Conservation (phyloP, 2,329 filamentous ascomycete species). For the Gaeumannomyces tritici region DNA sequence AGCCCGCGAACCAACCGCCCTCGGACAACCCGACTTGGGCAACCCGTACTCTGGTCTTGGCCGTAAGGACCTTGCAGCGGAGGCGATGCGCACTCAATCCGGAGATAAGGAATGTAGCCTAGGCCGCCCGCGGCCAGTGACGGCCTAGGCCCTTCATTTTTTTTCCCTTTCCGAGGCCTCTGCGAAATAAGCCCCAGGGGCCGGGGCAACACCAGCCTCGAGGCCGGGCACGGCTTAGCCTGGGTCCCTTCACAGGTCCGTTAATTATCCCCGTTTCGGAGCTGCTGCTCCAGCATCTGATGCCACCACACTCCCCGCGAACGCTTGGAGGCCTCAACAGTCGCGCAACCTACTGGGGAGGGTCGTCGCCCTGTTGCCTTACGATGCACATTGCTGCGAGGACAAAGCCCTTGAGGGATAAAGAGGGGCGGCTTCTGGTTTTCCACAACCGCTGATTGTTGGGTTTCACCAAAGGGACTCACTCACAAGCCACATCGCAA, state of each 20-base stretch:
- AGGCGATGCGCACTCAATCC: not conserved
- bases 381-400: not conserved
- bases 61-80: not conserved
- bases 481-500: not conserved
- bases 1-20: too few species aligned
- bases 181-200: too few species aligned
- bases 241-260: not conserved
- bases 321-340: not conserved
- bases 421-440: not conserved
- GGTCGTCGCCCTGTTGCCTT: too few species aligned
- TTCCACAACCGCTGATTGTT: not conserved
- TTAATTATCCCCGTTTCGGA: too few species aligned
- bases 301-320: not conserved
- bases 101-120: not conserved
- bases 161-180: not conserved
- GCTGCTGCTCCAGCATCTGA: not conserved
- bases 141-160: too few species aligned
- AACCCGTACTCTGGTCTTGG: not conserved
- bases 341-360: too few species aligned
- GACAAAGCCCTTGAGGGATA: not conserved
- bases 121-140: not conserved
- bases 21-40: too few species aligned
- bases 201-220: too few species aligned
- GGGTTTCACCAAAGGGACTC: not conserved
- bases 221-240: not conserved